Conservation (phyloP, 257 asterid genomes). For the Capsicum rhomboideum region DNA sequence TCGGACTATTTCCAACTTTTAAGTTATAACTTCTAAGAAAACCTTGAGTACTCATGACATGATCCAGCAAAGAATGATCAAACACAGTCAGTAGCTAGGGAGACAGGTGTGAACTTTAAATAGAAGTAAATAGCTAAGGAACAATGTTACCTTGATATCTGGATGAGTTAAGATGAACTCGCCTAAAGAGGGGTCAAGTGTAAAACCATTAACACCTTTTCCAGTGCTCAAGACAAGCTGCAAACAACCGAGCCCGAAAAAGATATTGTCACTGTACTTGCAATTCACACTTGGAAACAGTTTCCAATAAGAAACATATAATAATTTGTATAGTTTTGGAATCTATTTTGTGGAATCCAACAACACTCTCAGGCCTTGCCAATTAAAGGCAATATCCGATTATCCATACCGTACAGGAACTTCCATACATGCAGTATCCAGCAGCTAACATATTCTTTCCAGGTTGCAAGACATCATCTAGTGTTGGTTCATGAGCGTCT, state of each 20-base stretch:
- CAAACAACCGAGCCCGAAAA: neutral
- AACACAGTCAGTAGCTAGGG: neutral
- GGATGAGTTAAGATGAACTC: constrained; percentile 97
- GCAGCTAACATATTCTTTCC: constrained; percentile 95
- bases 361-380: neutral
- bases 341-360: neutral
- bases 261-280: neutral
- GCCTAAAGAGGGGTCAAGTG: constrained; percentile 96
- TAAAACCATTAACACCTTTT: constrained; percentile 86
- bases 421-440: constrained; percentile 96
- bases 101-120: neutral
- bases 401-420: constrained; percentile 83
- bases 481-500: constrained; percentile 51
- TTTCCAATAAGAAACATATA: neutral
- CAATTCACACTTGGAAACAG: neutral
- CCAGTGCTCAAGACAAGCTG: constrained; percentile 91
- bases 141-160: constrained; percentile 59
- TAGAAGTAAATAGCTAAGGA: neutral
- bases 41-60: neutral
- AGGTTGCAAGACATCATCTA: constrained; percentile 86
- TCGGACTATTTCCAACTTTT: neutral
- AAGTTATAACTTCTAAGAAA: neutral
- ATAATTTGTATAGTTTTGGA: neutral
- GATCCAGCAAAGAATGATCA: neutral
- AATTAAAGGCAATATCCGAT: neutral